Evolutionary conservation across 2,329 filamentous ascomycete genomes (phyloP), one percentile per base, ranked within the genome.

Genomic region (Nemania sp.): DNA sequence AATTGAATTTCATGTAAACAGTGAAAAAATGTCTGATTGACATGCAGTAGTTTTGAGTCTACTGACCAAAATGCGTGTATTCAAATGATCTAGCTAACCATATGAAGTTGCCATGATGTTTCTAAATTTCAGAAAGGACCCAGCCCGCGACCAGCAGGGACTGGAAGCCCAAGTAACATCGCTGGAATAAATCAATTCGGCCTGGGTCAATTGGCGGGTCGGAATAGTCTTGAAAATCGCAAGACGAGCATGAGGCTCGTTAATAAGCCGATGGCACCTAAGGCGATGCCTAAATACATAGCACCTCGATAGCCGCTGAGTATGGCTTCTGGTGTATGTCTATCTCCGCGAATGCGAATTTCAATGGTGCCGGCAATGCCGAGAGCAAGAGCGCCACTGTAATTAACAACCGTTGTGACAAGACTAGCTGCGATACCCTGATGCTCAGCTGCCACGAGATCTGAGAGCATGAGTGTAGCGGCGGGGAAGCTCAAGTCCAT

Each of bases 401-500:
- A 84, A 62, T 84, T 84, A 33, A 84, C 76, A 39, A 82, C 71
- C 0, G 80, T 83, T 41, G 75, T 80, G 50, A 84, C 77, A 23
- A 85, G 62, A 14, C 74, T 78, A 2, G 69, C 69, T 7, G 68
- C 69, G 44, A 70, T 69, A n/a, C 68, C 69, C 47, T 70, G 69
- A 28, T 70, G 67, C 44, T 69, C 66, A 40, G 57, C 57, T 31
- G 64, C 62, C 36, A 70, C 63, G 6, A 67, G 67, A 55, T 81
- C 76, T 6, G 71, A 76, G 17, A 83, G 70, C 51, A 82, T 72
- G 8, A 83, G 65, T 0, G 77, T 81, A 0, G 75, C 79, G 1
- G 79, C 75, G 3, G 80, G 80, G 59, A 82, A 83, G 24, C 72
- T 76, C 71, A 83, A 77, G 59, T 84, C 80, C 78, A 81, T 81